Conservation (phyloP, 768 basidiomycete genomes). For the Lactarius akahatsu region DNA sequence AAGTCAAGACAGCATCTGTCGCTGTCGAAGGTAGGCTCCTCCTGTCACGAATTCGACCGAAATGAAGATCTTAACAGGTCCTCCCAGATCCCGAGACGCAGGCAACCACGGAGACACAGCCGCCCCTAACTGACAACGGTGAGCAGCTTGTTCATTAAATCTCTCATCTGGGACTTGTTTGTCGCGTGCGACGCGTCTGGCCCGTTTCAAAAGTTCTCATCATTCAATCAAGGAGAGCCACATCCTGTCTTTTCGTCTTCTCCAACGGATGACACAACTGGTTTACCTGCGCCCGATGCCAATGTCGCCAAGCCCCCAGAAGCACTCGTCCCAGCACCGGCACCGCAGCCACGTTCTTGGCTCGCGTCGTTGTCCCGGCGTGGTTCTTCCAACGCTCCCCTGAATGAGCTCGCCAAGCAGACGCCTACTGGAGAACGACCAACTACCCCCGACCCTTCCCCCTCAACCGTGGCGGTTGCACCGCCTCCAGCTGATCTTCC, state of each 20-base stretch:
- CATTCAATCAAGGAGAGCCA: conserved; percentile 1
- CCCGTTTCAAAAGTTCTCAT: conserved; percentile 9
- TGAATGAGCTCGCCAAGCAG: conserved; percentile 13
- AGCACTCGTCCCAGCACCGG: background rate
- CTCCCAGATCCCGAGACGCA: conserved; percentile 8
- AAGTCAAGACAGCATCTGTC: background rate
- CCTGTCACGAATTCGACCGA: background rate
- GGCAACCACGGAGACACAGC: background rate
- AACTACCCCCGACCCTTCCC: background rate
- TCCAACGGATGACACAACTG: background rate
- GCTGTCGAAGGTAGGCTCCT: background rate
- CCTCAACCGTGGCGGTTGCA: background rate
- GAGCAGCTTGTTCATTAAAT: background rate
- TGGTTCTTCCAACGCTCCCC: conserved; percentile 12
- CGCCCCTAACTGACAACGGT: conserved; percentile 7
- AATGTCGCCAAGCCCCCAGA: background rate
- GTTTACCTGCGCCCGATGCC: background rate
- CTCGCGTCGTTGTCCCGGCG: conserved; percentile 22
- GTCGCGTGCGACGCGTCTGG: background rate
- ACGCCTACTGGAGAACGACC: conserved; percentile 4
- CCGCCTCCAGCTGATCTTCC: background rate
- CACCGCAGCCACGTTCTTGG: conserved; percentile 22
- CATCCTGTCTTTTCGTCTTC: background rate
- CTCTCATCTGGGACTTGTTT: background rate
- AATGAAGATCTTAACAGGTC: background rate